Percentiles rank a stretch among this genome's conserved stretches.
Evolutionary conservation across 2,329 filamentous ascomycete species (phyloP).

Genomic region (Pseudocercospora fijiensis): DNA sequence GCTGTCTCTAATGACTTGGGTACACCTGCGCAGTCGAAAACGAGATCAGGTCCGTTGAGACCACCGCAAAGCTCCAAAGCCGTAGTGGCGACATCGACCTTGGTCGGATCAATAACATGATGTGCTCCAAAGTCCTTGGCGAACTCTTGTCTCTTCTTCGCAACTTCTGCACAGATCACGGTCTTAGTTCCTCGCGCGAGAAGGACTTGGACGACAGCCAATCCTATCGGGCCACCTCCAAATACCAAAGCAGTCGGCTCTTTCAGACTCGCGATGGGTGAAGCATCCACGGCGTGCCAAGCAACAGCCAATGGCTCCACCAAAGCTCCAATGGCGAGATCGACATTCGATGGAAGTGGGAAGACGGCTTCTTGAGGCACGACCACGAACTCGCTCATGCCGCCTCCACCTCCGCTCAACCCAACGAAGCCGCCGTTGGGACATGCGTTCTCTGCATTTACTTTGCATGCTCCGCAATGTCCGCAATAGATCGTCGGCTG

Average conservation of each 20-base stretch:
- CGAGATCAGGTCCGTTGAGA: slow-evolving; percentile 55
- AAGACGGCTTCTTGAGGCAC: slow-evolving; percentile 51
- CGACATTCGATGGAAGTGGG: slow-evolving; percentile 53
- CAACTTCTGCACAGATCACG: slow-evolving; percentile 60
- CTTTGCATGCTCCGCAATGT: slow-evolving; percentile 55
- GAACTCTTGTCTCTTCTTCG: slow-evolving; percentile 51
- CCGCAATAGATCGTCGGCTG: slow-evolving; percentile 61
- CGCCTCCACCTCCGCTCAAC: slow-evolving; percentile 52
- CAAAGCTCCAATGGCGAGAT: slow-evolving; percentile 57
- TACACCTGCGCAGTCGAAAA: slow-evolving; percentile 64
- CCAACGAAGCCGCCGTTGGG: slow-evolving; percentile 53
- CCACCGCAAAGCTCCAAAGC: slow-evolving; percentile 50
- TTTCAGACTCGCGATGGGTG: slow-evolving; percentile 43
- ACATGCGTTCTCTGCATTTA: slow-evolving; percentile 59
- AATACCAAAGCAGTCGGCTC: slow-evolving; percentile 56
- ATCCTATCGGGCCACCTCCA: slow-evolving; percentile 62
- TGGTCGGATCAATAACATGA: slow-evolving; percentile 53
- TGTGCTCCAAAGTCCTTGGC: slow-evolving; percentile 57
- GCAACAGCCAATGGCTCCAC: slow-evolving; percentile 64
- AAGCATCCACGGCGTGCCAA: slow-evolving; percentile 61
- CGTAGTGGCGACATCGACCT: slow-evolving; percentile 50
- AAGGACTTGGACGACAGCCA: slow-evolving; percentile 60
- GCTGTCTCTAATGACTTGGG: slow-evolving; percentile 45
- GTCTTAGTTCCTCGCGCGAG: slow-evolving; percentile 53
- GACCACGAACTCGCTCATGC: slow-evolving; percentile 56